Conservation (phyloP, 2,329 filamentous ascomycete species). For the Blumeria hordei region DNA sequence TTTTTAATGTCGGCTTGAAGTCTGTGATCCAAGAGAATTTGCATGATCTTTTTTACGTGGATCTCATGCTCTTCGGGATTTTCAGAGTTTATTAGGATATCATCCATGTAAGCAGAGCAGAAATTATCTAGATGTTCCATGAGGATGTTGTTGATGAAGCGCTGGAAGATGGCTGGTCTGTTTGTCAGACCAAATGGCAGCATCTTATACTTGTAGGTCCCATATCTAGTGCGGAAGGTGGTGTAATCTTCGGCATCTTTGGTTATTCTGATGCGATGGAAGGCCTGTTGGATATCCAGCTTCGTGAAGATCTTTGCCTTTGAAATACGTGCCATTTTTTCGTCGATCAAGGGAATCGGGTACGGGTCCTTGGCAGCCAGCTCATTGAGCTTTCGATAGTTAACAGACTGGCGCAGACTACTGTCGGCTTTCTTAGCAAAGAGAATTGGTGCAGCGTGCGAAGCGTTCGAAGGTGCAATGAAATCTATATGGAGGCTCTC, state of each 20-base stretch:
- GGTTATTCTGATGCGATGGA: neutral
- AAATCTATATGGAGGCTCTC: neutral
- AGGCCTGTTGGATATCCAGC: neutral
- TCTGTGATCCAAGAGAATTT: too few species aligned
- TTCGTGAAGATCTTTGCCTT: conserved; percentile 1
- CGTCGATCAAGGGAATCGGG: neutral
- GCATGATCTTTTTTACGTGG: neutral
- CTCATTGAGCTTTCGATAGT: conserved; percentile 1
- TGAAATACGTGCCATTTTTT: neutral
- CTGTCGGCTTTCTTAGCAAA: neutral
- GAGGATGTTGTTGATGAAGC: conserved; percentile 2
- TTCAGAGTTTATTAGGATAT: conserved; percentile 3
- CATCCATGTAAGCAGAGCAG: conserved; percentile 2
- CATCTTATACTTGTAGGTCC: neutral
- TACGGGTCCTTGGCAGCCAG: neutral
- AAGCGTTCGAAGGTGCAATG: neutral
- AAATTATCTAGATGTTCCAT: neutral
- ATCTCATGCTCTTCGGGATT: neutral
- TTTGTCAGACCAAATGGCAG: neutral
- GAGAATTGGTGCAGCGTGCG: neutral
- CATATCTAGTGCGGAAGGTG: neutral
- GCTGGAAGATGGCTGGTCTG: neutral
- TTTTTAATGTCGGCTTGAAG: too few species aligned
- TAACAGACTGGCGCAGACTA: neutral
- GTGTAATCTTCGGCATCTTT: neutral